Percentiles rank a stretch among this genome's conserved stretches.
phyloP scores from a whole-genome alignment of 148 eudicot species.

The Cornus kousa region DNA sequence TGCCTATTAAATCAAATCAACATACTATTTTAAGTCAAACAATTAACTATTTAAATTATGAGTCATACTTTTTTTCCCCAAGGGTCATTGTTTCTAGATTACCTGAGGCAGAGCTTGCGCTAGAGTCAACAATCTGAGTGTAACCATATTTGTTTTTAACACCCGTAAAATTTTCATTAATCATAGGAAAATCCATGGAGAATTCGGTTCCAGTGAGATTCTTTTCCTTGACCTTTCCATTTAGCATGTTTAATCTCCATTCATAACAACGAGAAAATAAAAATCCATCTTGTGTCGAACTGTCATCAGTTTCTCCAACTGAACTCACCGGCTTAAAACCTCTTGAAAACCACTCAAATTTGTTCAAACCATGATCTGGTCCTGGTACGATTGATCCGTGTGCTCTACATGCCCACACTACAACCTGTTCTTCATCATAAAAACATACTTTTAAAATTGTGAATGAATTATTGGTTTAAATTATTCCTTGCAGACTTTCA shows the following conservation, averaged over 20 bases:
- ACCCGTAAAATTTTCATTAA: slow-evolving; percentile 28
- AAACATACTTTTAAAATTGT: not conserved
- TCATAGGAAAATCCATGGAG: slow-evolving; percentile 43
- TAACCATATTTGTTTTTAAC: slow-evolving; percentile 24
- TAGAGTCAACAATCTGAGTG: slow-evolving; percentile 24
- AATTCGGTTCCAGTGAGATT: slow-evolving; percentile 14
- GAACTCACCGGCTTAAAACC: slow-evolving; percentile 15
- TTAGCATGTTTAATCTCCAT: slow-evolving; percentile 23
- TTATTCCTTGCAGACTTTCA: no score
- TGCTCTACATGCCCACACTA: slow-evolving; percentile 34
- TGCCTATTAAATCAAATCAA: slow-evolving; percentile 8
- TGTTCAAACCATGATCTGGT: slow-evolving; percentile 34
- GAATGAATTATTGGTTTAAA: no score
- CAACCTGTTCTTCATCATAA: slow-evolving; percentile 20
- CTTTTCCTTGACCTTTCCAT: slow-evolving; percentile 8
- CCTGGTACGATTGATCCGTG: slow-evolving; percentile 32
- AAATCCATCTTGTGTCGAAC: slow-evolving; percentile 6
- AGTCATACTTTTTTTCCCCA: no score
- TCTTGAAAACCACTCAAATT: slow-evolving; percentile 36
- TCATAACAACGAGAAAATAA: slow-evolving; percentile 15
- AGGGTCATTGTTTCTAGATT: not conserved
- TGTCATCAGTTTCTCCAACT: not conserved
- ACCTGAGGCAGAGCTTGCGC: slow-evolving; percentile 34
- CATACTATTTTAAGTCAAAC: not conserved
- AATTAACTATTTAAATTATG: no score